A percentile compares a stretch with the other conserved stretches of the same genome.
Evolutionary conservation across 768 basidiomycete genomes (phyloP).

Genomic region (Chiua virens): DNA sequence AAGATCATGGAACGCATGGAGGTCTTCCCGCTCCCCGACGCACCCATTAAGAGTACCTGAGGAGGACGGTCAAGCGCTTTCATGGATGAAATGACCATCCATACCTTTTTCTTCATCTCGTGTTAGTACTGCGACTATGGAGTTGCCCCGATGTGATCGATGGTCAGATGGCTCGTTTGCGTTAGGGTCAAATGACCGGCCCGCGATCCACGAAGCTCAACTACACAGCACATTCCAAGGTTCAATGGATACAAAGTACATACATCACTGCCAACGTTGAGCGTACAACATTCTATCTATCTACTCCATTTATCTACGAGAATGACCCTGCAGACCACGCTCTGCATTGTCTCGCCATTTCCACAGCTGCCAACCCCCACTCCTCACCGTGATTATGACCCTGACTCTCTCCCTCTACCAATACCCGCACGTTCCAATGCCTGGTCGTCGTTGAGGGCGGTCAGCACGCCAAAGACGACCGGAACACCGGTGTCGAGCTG

Average conservation of each 20-base stretch:
- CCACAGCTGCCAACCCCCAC: conserved; percentile 96
- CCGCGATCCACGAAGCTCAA: background rate
- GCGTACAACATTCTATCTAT: conserved; percentile 10
- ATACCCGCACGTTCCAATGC: conserved; percentile 94
- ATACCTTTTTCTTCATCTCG: conserved; percentile 35
- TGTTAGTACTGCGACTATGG: background rate
- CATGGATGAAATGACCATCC: background rate
- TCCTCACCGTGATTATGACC: conserved; percentile 99
- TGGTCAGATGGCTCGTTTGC: too few relatives aligned
- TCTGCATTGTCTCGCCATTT: conserved; percentile 73
- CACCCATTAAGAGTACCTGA: conserved; percentile 97
- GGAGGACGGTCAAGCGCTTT: background rate
- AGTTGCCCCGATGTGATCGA: too few relatives aligned
- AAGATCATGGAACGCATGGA: conserved; percentile 99
- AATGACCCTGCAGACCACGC: conserved; percentile 75
- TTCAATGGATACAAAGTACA: background rate
- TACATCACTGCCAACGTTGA: background rate
- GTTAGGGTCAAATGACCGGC: too few relatives aligned
- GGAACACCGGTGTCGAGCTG: conserved; percentile 93
- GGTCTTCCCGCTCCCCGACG: conserved; percentile 91
- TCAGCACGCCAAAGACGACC: conserved; percentile 95
- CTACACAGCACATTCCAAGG: background rate
- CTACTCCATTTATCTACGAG: conserved; percentile 6
- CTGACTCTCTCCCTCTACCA: conserved; percentile 59
- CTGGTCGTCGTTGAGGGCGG: conserved; percentile 89